Percentiles rank a stretch among this genome's conserved stretches.
These are phyloP conservation scores for Santalum album DNA, from an alignment of 164 flowering plant species.

Conservation along the genomic window DNA sequence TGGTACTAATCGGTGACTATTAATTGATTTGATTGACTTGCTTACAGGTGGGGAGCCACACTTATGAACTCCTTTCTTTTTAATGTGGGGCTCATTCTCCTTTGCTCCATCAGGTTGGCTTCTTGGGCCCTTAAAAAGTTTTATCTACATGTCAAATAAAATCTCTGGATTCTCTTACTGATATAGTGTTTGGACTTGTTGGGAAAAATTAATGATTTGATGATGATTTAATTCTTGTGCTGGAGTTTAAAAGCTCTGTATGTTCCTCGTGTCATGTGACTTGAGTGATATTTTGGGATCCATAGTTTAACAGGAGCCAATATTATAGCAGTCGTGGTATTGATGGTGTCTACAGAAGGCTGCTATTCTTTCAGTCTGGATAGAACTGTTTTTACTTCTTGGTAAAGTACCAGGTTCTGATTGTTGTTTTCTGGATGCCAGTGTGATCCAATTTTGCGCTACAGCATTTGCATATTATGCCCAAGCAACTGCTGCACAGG, in stretches of 20 bases:
- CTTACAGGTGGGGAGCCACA: conserved; percentile 92
- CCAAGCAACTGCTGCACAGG: conserved; percentile 98
- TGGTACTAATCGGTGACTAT: conserved; percentile 4
- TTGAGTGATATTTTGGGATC: no score
- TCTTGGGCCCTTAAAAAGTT: neutral
- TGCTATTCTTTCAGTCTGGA: no score
- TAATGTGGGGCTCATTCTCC: conserved; percentile 92
- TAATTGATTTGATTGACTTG: conserved; percentile 4
- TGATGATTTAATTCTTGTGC: no score
- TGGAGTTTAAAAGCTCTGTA: no score
- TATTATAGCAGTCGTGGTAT: no score
- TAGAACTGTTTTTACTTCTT: neutral
- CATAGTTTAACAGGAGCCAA: no score
- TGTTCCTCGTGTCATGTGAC: no score
- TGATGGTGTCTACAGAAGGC: no score
- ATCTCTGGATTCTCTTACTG: neutral
- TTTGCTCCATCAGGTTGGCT: conserved; percentile 86
- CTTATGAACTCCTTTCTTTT: conserved; percentile 96
- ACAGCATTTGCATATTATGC: conserved; percentile 96
- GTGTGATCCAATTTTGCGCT: conserved; percentile 96
- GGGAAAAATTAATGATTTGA: no score
- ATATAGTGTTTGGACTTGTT: no score
- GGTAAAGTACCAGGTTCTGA: neutral
- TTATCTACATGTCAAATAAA: neutral
- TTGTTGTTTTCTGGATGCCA: conserved; percentile 20